Evolutionary conservation across 2,329 filamentous ascomycete species (phyloP).

Genomic region (Karstenula rhodostoma): DNA sequence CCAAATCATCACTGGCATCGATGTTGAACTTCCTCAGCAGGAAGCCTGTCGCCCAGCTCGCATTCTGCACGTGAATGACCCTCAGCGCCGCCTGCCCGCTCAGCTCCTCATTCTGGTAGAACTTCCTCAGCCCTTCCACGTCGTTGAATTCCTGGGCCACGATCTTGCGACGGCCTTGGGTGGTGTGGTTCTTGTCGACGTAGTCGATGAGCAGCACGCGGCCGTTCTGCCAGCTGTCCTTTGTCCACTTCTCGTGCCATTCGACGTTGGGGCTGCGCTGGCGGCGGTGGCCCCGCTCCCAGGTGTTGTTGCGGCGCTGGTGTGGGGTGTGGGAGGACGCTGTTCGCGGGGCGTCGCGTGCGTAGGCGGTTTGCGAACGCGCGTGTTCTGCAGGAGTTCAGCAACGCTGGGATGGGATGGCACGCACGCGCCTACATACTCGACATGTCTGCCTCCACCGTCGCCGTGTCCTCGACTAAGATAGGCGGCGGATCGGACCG

Average conservation of each 20-base stretch:
- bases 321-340: slow-evolving; percentile 10
- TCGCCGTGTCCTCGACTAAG: slow-evolving; percentile 45
- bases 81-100: slow-evolving; percentile 47
- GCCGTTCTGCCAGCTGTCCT: slow-evolving; percentile 50
- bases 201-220: slow-evolving; percentile 63
- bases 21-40: slow-evolving; percentile 63
- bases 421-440: background rate
- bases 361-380: slow-evolving; percentile 26
- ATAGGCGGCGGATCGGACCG: slow-evolving; percentile 44
- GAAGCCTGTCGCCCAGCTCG: slow-evolving; percentile 59
- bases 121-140: slow-evolving; percentile 53
- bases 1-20: slow-evolving; percentile 55
- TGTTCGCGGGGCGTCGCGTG: background rate
- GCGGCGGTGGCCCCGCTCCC: slow-evolving; percentile 34
- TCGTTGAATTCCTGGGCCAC: slow-evolving; percentile 59
- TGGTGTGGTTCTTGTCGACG: slow-evolving; percentile 50
- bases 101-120: slow-evolving; percentile 52
- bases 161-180: slow-evolving; percentile 53
- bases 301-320: slow-evolving; percentile 29
- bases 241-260: slow-evolving; percentile 49
- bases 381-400: slow-evolving; percentile 21
- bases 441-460: slow-evolving; percentile 7
- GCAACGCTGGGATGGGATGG: background rate
- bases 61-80: slow-evolving; percentile 63
- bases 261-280: slow-evolving; percentile 47